Base-by-base conservation (phyloP, 2,329 filamentous ascomycete genomes). In the Paramyrothecium roridum region DNA sequence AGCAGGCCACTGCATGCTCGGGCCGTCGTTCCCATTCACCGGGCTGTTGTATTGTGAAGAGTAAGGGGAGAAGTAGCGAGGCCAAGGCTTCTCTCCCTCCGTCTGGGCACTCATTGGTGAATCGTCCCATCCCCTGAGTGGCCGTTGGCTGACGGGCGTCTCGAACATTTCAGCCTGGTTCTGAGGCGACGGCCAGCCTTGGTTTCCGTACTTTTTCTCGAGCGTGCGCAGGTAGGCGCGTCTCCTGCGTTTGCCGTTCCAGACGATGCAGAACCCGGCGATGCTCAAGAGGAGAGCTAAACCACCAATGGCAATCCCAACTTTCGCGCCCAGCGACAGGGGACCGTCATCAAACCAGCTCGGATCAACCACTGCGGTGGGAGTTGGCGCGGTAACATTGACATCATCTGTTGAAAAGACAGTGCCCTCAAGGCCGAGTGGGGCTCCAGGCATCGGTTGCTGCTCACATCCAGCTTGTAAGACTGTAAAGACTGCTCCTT, bases 31-130 rank as follows among this genome's bases (percentile, higher is more conserved):
- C 0, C 71, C 77, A 53, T 74, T 81, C 56, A 83, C 74, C 1
- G 84, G 84, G 62, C 82, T 85, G 66, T 74, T 83, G 69, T 79
- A 86, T 56, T 84, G 80, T 45, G 82, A 84, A 20, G 74, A 76
- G 63, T 86, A 87, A 0, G 84, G 84, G 3, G 82, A 85, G 59
- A 84, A 78, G 68, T 85, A 83, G 8, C 73, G 76, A 1, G 73
- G 70, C 58, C 73, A 76, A 0, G 62, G 57, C 56, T 69, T 70
- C 49, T 78, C 74, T 2, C 73, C 73, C 48, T 78, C 74, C 2
- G 73, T 73, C 47, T 65, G 66, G 2, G 71, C 73, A 48, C 76
- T 81, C 55, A 77, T 60, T 0, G 76, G 83, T 23, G 78, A 83
- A 58, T 82, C 79, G 22, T 80, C 78, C 81, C 82, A 85, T 30